Conservation (phyloP, 441 rosid genomes). For the Gossypium davidsonii region DNA sequence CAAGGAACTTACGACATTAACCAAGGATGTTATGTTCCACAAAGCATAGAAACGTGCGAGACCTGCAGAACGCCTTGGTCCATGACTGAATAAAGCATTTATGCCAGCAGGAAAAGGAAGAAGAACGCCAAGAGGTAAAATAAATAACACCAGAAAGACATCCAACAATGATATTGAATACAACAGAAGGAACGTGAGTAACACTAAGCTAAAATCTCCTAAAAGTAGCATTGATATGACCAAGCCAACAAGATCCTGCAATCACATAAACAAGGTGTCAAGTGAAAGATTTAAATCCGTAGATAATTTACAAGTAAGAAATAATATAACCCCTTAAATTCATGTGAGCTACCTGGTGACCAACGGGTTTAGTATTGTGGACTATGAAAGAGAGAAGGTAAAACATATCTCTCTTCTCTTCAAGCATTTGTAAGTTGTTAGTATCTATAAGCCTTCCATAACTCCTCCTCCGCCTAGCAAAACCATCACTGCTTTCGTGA, state of each 20-base stretch:
- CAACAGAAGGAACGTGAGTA: slow-evolving; percentile 93
- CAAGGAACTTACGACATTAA: slow-evolving; percentile 74
- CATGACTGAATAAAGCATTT: slow-evolving; percentile 97
- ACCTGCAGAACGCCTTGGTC: slow-evolving; percentile 97
- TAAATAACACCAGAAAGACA: slow-evolving; percentile 79
- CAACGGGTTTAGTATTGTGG: slow-evolving; percentile 98
- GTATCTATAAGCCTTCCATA: slow-evolving; percentile 66
- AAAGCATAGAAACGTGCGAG: slow-evolving; percentile 94
- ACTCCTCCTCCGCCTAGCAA: slow-evolving; percentile 47
- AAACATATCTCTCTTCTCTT: slow-evolving; percentile 91
- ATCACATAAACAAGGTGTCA: slow-evolving; percentile 13
- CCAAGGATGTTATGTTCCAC: slow-evolving; percentile 87
- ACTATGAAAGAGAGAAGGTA: slow-evolving; percentile 85
- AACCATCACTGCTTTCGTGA: slow-evolving; percentile 44
- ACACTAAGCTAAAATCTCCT: slow-evolving; percentile 99
- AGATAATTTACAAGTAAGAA: background rate
- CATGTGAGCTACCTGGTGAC: slow-evolving; percentile 78
- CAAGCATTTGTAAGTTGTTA: slow-evolving; percentile 71
- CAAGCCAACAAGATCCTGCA: slow-evolving; percentile 99
- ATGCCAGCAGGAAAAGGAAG: slow-evolving; percentile 99
- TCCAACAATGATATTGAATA: slow-evolving; percentile 88
- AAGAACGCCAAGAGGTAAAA: slow-evolving; percentile 90
- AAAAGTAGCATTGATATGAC: slow-evolving; percentile 93
- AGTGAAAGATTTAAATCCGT: slow-evolving; percentile 13
- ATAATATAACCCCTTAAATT: background rate